Base-by-base conservation (phyloP, 2,329 filamentous ascomycete species). In the Thelonectria olida region DNA sequence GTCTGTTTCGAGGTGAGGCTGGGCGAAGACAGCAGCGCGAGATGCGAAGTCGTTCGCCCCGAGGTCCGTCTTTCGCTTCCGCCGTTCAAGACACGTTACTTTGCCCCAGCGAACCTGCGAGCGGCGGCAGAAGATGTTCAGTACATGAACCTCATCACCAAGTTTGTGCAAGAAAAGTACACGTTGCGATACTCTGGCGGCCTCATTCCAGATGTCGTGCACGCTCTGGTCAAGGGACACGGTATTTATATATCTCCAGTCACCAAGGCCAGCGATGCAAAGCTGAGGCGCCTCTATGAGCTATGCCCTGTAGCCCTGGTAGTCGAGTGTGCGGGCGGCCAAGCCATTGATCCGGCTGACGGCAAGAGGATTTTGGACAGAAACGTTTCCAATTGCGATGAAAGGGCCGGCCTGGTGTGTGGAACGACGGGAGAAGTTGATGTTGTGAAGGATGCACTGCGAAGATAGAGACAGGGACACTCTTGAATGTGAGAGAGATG, bases 41-140 rank as follows among this genome's bases (percentile, higher is more conserved):
- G 7, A 12, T 76, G 73, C 49, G 72, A 79, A 3, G 64, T 88
- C 1, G 70, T 86, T 0, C 80, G 82, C 0, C 36, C 78, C 0
- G 47, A 65, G 0, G 76, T 88, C 6, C 73, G 67, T 7, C 74
- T 86, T 4, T 63, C 73, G 1, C 38, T 64, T 1, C 65, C 76
- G 3, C 78, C 80, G 0, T 78, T 78, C 65, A 81, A 79, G 65
- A 84, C 84, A 23, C 79, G 82, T 1, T 89, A 88, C 71, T 89
- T 90, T 66, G 85, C 87, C 0, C 87, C 87, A 0, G 87, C 87
- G 5, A 90, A 90, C 66, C 73, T 89, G 54, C 84, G 87, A 9
- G 80, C 84, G 0, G 86, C 87, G 0, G 81, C 82, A 0, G 82
- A 88, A 17, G 76, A 83, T 44, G 67, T 73, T 6, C 65, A 66